Evolutionary conservation across 352 stramenopile species (phyloP), one percentile per base, ranked within the genome.

Genomic region (Plasmopara halstedii): DNA sequence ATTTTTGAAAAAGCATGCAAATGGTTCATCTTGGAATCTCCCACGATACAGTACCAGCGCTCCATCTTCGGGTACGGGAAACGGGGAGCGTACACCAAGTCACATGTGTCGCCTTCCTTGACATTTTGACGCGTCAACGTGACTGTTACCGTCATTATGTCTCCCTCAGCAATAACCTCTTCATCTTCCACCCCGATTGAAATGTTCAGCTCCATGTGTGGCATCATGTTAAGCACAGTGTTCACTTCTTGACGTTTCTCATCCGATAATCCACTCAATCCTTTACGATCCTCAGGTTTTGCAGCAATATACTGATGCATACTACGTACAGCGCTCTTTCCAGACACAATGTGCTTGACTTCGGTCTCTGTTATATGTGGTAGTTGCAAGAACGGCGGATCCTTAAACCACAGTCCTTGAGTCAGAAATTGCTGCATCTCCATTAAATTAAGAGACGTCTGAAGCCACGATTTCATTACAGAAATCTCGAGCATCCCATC

Each of bases 401-500:
- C 81, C 65, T 90, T 88, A 46, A 97, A 84, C 89, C 95, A 99
- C 43, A 99, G 71, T 29, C 85, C 96, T 70, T 99, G 97, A 2
- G 94, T 95, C 25, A 99, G 56, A 53, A 95, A 97, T 71, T 99
- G 96, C 65, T 96, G 78, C 75, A 99, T 97, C 58, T 98, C 86
- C 59, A 99, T 97, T 42, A 97, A 85, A 61, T 96, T 96, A 11
- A 97, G 65, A 31, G 94, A 95, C 4, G 95, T 97, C 56, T 97
- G 77, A 7, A 98, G 70, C 73, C 87, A 97, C 51, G 93, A 85
- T 66, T 97, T 96, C 64, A 95, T 85, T 48, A 98, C 89, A 43
- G 90, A 97, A 22, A 99, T 97, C 58, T 98, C 95, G 50, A 99
- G 86, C 95, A 99, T 99, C n/a, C 90, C 96, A 62, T 99, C 96